Percentiles rank a stretch among this genome's conserved stretches.
phyloP scores from a whole-genome alignment of 2,329 filamentous ascomycete species.

The Simplicillium aogashimaense region DNA sequence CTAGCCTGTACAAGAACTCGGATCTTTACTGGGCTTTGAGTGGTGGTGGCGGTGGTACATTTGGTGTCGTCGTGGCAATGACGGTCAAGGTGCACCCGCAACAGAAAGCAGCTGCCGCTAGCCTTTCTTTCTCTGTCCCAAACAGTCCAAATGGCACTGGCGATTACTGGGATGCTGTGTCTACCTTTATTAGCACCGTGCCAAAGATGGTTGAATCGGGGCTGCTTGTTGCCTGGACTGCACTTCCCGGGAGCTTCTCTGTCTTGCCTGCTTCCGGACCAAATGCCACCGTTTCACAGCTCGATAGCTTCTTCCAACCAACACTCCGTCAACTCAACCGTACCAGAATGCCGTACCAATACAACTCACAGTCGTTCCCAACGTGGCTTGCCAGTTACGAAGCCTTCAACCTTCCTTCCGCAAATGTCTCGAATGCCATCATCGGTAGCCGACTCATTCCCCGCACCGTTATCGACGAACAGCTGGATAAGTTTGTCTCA shows the following conservation, averaged over 20 bases:
- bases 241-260: background rate
- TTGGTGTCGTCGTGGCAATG: slow-evolving; percentile 44
- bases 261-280: background rate
- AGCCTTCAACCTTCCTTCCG: no score
- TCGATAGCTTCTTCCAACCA: no score
- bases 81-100: slow-evolving; percentile 39
- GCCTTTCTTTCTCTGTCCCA: slow-evolving; percentile 17
- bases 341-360: no score
- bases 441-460: no score
- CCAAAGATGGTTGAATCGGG: background rate
- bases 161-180: background rate
- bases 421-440: no score
- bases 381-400: no score
- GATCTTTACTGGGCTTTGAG: slow-evolving; percentile 56
- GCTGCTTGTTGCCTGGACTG: background rate
- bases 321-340: no score
- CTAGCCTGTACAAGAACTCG: slow-evolving; percentile 32
- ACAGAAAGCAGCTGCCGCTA: no score
- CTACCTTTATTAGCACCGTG: background rate
- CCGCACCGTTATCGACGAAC: no score
- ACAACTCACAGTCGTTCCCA: no score
- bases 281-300: no score
- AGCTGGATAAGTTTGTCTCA: no score
- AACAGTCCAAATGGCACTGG: background rate
- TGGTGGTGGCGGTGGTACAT: slow-evolving; percentile 51